Evolutionary conservation across 225 moss, liverwort and hornwort genomes (phyloP), one percentile per base, ranked within the genome.

Genomic region (Sphagnum tenellum): DNA sequence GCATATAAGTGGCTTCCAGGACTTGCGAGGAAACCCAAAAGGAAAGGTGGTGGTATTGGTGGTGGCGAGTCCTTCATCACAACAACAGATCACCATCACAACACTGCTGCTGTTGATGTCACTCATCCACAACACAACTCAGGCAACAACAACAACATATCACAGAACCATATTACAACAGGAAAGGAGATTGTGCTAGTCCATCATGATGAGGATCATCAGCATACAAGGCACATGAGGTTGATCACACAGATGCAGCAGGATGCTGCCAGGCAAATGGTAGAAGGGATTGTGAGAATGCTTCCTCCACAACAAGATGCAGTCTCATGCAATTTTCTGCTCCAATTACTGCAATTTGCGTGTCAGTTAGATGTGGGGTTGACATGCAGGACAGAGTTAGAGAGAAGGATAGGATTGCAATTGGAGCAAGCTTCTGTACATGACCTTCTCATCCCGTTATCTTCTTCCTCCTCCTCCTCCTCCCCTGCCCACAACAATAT

Each of bases 351-450:
- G 58, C 92, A 89, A 4, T 71, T 81, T 48, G 89, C 89, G n/a
- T 89, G 84, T 67, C 81, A 86, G 75, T 78, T 80, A 65, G 73
- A 75, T 58, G 89, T 77, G 7, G 71, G 71, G 49, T 48, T 77
- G 12, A 29, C 56, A 13, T 78, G 84, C 56, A 77, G 81, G 68
- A 80, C 73, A 9, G 92, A 88, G 61, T 71, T 96, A 48, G 92
- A 92, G 80, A 82, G 78, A 70, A 78, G 92, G 48, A 81, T 88
- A 13, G 95, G 95, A 56, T 70, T 72, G 69, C 88, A 89, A 73
- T 73, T 96, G 72, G 92, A 96, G 75, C 92, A 96, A 49, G 92
- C 88, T 47, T 89, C 92, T 14, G 64, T 96, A 47, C 86, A 83
- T 60, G 92, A 92, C 67, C 82, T 96, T 57, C 74, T 96, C 50